Conservation (phyloP, 768 basidiomycete species). For the Amanita molliuscula region DNA sequence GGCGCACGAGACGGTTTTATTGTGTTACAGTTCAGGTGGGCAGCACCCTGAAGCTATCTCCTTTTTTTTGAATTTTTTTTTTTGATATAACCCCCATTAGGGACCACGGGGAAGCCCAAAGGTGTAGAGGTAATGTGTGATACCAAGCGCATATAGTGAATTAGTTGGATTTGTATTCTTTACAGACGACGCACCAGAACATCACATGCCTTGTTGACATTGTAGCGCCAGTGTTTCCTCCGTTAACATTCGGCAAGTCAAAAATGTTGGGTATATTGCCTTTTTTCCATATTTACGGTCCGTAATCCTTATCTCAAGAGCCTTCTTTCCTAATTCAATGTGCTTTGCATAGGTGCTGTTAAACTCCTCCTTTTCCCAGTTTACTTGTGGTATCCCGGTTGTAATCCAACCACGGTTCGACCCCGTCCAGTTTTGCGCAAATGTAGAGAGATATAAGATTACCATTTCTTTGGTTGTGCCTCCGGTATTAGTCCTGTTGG, state of each 20-base stretch:
- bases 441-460: conserved; percentile 56
- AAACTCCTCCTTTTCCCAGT: conserved; percentile 54
- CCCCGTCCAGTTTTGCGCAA: conserved; percentile 51
- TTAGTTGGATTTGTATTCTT: neutral
- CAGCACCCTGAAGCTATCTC: neutral
- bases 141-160: neutral
- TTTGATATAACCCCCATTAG: conserved; percentile 20
- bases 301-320: neutral
- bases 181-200: conserved; percentile 59
- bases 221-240: conserved; percentile 32
- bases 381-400: conserved; percentile 37
- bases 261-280: conserved; percentile 57
- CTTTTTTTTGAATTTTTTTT: too few species aligned
- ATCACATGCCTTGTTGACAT: conserved; percentile 50
- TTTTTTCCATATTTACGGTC: conserved; percentile 37
- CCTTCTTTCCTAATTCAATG: neutral
- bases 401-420: conserved; percentile 65
- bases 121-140: conserved; percentile 37
- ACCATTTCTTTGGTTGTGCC: conserved; percentile 60
- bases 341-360: conserved; percentile 32
- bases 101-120: conserved; percentile 76
- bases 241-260: conserved; percentile 29
- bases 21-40: conserved; percentile 48
- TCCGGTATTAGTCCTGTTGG: conserved; percentile 71
- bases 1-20: conserved; percentile 47